Evolutionary conservation across 2,329 filamentous ascomycete genomes (phyloP).

Genomic region (Trichophaea hybrida): DNA sequence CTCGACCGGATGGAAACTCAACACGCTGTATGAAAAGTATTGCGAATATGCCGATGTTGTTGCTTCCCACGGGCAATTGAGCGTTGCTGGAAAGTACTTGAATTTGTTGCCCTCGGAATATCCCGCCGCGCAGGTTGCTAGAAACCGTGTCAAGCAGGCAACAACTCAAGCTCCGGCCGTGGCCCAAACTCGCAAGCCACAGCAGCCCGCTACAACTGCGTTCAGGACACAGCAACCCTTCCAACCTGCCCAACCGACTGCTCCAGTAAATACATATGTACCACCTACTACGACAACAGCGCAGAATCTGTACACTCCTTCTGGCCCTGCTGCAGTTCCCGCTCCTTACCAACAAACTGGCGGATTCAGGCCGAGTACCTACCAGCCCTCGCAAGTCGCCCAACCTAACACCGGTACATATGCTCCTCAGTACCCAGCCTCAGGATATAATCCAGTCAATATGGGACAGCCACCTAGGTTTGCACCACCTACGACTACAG

Average conservation of each 20-base stretch:
- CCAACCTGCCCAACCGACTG: conserved; percentile 34
- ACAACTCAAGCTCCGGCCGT: conserved; percentile 5
- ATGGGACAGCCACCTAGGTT: conserved; percentile 46
- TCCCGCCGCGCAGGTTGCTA: conserved; percentile 71
- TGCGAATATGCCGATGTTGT: conserved; percentile 93
- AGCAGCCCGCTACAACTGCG: conserved; percentile 14
- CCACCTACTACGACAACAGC: conserved; percentile 27
- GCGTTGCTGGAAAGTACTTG: conserved; percentile 79
- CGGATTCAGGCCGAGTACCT: conserved; percentile 41
- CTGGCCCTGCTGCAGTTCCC: background rate
- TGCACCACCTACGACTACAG: conserved; percentile 36
- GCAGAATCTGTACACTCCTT: conserved; percentile 29
- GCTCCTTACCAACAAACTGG: conserved; percentile 22
- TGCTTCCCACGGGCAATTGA: conserved; percentile 73
- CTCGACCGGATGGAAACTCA: conserved; percentile 74
- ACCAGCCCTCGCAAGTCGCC: conserved; percentile 15
- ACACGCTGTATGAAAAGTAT: conserved; percentile 82
- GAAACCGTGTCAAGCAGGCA: conserved; percentile 71
- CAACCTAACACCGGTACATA: conserved; percentile 17
- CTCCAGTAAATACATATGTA: conserved; percentile 29
- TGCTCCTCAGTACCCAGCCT: conserved; percentile 11
- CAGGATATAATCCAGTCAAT: conserved; percentile 30
- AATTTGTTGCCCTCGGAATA: conserved; percentile 72
- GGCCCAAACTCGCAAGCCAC: conserved; percentile 4
- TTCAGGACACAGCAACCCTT: conserved; percentile 30